phyloP scores from a whole-genome alignment of 192 early-diverging fungal species.

The Linnemannia hyalina region DNA sequence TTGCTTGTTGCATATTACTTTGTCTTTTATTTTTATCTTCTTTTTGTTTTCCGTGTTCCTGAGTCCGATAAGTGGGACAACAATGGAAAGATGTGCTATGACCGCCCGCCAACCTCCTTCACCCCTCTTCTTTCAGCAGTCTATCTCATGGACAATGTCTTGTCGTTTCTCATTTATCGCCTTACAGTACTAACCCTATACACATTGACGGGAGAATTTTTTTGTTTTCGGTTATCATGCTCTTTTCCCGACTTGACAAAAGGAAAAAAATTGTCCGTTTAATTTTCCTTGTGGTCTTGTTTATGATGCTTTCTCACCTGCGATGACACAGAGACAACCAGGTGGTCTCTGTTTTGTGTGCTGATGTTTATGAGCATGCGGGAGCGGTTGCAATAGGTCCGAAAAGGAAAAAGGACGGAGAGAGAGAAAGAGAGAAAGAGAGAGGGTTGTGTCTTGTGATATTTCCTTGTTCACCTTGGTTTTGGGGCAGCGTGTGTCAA shows the following conservation, averaged over 20 bases:
- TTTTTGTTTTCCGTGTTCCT: slow-evolving; percentile 23
- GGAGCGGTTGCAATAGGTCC: neutral
- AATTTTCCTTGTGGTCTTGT: neutral
- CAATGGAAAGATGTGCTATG: slow-evolving; percentile 4
- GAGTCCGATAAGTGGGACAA: slow-evolving; percentile 1
- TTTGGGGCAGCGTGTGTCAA: neutral
- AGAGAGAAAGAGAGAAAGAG: neutral
- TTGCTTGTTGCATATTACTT: slow-evolving; percentile 3
- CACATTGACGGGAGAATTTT: neutral
- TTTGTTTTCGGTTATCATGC: neutral
- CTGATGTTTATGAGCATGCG: neutral
- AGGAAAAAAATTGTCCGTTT: neutral
- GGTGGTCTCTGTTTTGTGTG: slow-evolving; percentile 11
- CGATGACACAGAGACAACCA: neutral
- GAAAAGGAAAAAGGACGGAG: slow-evolving; percentile 3
- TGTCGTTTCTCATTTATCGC: neutral
- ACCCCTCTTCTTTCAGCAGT: neutral
- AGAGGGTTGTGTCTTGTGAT: neutral
- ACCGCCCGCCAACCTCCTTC: neutral
- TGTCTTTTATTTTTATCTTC: slow-evolving; percentile 5
- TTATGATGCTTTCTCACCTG: neutral
- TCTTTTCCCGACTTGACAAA: neutral
- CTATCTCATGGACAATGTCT: neutral
- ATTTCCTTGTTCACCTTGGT: neutral
- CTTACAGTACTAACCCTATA: neutral